Base-by-base conservation (phyloP, 2,329 filamentous ascomycete genomes). In the Aspergillus brunneoviolaceus region DNA sequence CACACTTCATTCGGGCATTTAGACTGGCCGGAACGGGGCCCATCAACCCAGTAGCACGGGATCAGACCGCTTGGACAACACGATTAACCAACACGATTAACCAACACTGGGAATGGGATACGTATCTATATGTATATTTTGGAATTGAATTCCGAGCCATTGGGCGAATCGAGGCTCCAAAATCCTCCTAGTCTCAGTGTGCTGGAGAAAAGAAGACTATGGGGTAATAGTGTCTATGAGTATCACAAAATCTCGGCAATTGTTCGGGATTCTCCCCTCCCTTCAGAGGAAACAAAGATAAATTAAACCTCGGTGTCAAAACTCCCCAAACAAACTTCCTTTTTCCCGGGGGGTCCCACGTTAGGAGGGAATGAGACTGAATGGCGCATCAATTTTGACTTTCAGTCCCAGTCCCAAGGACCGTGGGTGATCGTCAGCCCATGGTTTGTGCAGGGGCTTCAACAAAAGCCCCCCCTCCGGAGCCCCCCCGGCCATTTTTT, bases 341-440 rank as follows among this genome's bases (percentile, higher is more conserved):
- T 45, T 45, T 45, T 16, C 39, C 39, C 39, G 39, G 27, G 7
- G 27, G 16, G 39, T 45, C 16, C 14, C 14, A 45, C 33, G 14
- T 35, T 35, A 16, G 33, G 33, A 35, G 33, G 33, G 33, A 33
- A 35, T 4, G 5, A 4, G 9, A 1, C 11, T 35, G 4, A 16
- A 16, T 35, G 14, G 33, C 14, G 14, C 33, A 16, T 12, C 14
- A 19, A 10, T 45, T 45, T 45, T 35, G 14, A 16, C 33, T 35
- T 35, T 16, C 33, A 35, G 12, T 35, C 14, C 14, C 33, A 12
- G 11, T 49, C 31, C 53, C 53, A 55, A 47, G 53, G 53, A 55
- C 53, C 45, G 53, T 55, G 53, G 53, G 42, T 42, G 53, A 55
- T 55, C 53, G 31, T 49, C 53, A 55, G 21, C 42, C 53, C 45